Conservation (phyloP, 306 rosid species). For the Ormosia semicastrata region DNA sequence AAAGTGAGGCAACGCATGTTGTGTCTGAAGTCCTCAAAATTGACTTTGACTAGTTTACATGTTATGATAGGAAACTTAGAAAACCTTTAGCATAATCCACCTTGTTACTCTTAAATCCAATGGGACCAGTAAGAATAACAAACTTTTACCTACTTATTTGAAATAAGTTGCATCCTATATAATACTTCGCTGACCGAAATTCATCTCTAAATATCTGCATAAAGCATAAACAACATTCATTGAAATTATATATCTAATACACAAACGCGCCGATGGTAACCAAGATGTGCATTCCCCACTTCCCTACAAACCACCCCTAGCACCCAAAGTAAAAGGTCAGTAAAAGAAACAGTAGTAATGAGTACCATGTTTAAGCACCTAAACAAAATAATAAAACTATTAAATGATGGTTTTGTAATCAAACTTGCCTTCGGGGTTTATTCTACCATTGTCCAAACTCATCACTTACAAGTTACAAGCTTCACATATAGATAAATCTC, state of each 20-base stretch:
- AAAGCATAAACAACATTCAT: background rate
- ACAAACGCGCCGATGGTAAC: background rate
- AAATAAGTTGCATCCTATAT: constrained; percentile 44
- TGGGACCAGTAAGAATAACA: constrained; percentile 63
- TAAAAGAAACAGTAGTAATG: background rate
- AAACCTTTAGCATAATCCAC: constrained; percentile 72
- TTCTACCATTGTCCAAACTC: constrained; percentile 88
- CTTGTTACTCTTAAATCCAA: constrained; percentile 95
- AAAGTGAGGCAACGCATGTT: constrained; percentile 77
- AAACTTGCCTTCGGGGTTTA: constrained; percentile 86
- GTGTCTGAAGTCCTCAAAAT: constrained; percentile 87
- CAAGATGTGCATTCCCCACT: background rate
- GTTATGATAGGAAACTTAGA: constrained; percentile 48
- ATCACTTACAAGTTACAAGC: constrained; percentile 57
- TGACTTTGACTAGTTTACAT: constrained; percentile 71
- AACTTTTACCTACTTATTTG: constrained; percentile 57
- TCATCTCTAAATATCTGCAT: constrained; percentile 84
- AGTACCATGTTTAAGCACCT: background rate
- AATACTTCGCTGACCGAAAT: constrained; percentile 61
- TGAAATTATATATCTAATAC: background rate
- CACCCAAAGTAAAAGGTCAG: background rate
- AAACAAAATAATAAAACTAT: background rate
- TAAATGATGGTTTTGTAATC: background rate
- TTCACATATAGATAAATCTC: constrained; percentile 42
- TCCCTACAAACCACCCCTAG: background rate